A percentile compares a stretch with the other conserved stretches of the same genome.
Evolutionary conservation across 805 yeast species (phyloP).

Genomic region (Lipomyces yamadae): DNA sequence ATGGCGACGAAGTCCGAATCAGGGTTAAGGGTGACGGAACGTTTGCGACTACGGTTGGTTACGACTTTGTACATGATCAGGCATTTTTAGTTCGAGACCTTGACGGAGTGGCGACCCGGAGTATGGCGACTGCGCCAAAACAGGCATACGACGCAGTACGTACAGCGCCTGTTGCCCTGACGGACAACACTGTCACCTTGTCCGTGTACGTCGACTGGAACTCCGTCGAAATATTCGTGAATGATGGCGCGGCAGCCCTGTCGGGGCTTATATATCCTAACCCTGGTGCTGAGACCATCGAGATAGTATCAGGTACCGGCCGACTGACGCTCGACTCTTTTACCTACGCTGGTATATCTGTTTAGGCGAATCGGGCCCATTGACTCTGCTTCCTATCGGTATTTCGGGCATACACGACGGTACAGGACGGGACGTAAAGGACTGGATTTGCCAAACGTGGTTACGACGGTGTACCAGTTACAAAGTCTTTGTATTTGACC

Average conservation of each 20-base stretch:
- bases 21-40: conserved; percentile 9
- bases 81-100: not conserved
- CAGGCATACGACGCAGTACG: not conserved
- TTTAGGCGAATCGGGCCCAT: too few species aligned
- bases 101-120: not conserved
- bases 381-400: too few species aligned
- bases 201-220: not conserved
- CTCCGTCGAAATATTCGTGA: not conserved
- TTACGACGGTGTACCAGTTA: too few species aligned
- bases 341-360: not conserved
- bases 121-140: not conserved
- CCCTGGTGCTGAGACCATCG: not conserved
- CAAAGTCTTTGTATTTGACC: too few species aligned
- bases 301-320: not conserved
- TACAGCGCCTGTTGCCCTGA: not conserved
- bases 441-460: too few species aligned
- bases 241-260: not conserved
- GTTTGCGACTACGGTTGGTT: conserved; percentile 1
- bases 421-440: too few species aligned
- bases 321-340: not conserved
- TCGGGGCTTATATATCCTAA: not conserved
- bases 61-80: conserved; percentile 2
- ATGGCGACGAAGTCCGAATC: conserved; percentile 8
- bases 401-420: too few species aligned
- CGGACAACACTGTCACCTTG: not conserved